Base-by-base conservation (phyloP, 1,284 basidiomycete genomes). In the Microbotryum lychnidis-dioicae region DNA sequence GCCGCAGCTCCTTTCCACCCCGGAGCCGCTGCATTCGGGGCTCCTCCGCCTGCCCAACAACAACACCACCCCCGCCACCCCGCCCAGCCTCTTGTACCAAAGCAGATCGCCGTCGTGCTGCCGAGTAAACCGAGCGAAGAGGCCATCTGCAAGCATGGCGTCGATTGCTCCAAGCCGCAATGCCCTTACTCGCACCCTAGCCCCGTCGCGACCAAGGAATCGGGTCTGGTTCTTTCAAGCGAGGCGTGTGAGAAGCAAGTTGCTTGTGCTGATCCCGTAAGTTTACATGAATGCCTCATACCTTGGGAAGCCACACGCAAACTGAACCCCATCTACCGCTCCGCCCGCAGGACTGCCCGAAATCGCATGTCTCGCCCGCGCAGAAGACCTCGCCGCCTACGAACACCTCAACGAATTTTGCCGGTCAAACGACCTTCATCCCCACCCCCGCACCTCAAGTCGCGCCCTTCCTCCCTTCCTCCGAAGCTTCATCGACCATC, bases 121-220 rank as follows among this genome's bases (percentile, higher is more conserved):
- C 78, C 78, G 18, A 71, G 71, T 47, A 76, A 76, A 62, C 79
- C 79, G 7, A 61, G 70, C 6, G 74, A 75, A n/a, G 74, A 73
- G 25, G 74, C 74, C 20, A 78, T 97, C 23, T 97, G 92, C 83
- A 93, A 93, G 77, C 96, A 87, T 69, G 84, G 82, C 7, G 80
- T 86, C 25, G 92, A 91, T 69, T 97, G 92, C 76, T 87, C 85
- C 56, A 93, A 94, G 75, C 80, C 87, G 0, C 79, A 85, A 56
- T 97, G 92, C 75, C 81, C 85, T 21, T 96, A 84, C 76, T 89
- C 88, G 12, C 92, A 97, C 75, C 90, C 92, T 4, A 90, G 87
- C 6, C 91, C 92, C 18, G 89, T 90, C 0, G 91, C 92, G 3
- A 92, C 91, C 31, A 79, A 84, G 16, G 89, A 93, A 76, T 89